Base-by-base conservation (phyloP, 1,284 basidiomycete genomes). In the Apiotrichum siamense region DNA sequence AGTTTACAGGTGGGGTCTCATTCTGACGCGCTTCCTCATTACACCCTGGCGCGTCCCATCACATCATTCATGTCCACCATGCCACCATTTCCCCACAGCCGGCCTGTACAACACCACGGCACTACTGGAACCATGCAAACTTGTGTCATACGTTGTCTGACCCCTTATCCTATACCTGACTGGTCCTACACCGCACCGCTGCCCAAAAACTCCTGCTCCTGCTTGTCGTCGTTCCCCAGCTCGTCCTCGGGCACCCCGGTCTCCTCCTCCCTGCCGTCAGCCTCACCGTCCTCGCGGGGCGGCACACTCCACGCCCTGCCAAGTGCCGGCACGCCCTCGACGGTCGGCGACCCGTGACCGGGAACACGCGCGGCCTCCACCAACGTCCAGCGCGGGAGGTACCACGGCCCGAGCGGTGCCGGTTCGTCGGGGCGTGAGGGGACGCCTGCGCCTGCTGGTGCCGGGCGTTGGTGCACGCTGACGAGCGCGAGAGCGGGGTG, bases 381-480 rank as follows among this genome's bases (percentile, higher is more conserved):
- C 24, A 54, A 40, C 12, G 44, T 39, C 38, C 39, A 49, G 21
- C 47, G 47, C n/a, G 41, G 41, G n/a, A 43, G 18, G 18, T 43
- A 27, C n/a, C n/a, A n/a, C n/a, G n/a, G n/a, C n/a, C n/a, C n/a
- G n/a, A n/a, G n/a, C n/a, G n/a, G n/a, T n/a, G n/a, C n/a, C n/a
- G n/a, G n/a, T n/a, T n/a, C n/a, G 26, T 11, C 18, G n/a, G 52
- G 52, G 44, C 49, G 49, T 15, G 43, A 18, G 9, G 4, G 13
- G 9, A 24, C n/a, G 7, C n/a, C 39, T 11, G 29, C 29, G 7
- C 47, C 47, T 2, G 47, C 33, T 2, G 52, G 47, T 3, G 52
- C 52, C 7, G 52, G 52, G 7, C 52, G 47, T 29, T 45, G 43
- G 44, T 54, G 52, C 7, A 43, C 17, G 1, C 43, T 35, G 13